Evolutionary conservation across 1,139 yeast species (phyloP).

Genomic region (Eremothecium sinecaudum): DNA sequence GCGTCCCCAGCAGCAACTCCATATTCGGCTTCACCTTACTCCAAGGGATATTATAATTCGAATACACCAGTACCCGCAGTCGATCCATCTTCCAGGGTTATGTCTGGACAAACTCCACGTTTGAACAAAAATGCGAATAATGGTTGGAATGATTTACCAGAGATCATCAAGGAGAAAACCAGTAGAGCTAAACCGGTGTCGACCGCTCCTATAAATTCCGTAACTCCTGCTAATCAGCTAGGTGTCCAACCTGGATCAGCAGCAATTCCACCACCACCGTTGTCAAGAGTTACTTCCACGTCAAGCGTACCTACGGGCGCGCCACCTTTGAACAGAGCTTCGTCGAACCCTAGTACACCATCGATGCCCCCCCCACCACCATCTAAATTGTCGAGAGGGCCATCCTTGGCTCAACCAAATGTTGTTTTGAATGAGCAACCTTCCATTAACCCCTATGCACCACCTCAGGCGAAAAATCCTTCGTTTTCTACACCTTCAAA

Average conservation of each 20-base stretch:
- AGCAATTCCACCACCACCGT: conserved; percentile 21
- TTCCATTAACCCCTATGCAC: conserved; percentile 36
- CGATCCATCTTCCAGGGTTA: conserved; percentile 6
- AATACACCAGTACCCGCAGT: conserved; percentile 16
- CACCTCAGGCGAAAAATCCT: conserved; percentile 19
- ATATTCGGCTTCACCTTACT: conserved; percentile 9
- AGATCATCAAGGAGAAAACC: conserved; percentile 47
- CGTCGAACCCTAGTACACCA: conserved; percentile 17
- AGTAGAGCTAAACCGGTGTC: conserved; percentile 37
- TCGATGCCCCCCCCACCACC: conserved; percentile 8
- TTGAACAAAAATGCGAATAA: conserved; percentile 52
- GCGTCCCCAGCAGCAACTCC: conserved; percentile 11
- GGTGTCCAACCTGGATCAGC: conserved; percentile 8
- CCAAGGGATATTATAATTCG: conserved; percentile 1
- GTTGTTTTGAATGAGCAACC: conserved; percentile 20
- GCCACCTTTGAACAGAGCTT: conserved; percentile 14
- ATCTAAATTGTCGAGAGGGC: conserved; percentile 8
- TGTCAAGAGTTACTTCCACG: conserved; percentile 18
- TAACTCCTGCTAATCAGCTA: conserved; percentile 14
- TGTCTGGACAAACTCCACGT: conserved; percentile 31
- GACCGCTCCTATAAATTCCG: conserved; percentile 22
- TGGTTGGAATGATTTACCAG: conserved; percentile 93
- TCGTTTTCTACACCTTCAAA: conserved; percentile 21
- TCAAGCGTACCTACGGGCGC: conserved; percentile 20
- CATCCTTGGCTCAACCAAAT: conserved; percentile 17